Evolutionary conservation across 1,139 yeast species (phyloP), one percentile per base, ranked within the genome.

Genomic region (Taiozyma sp.): DNA sequence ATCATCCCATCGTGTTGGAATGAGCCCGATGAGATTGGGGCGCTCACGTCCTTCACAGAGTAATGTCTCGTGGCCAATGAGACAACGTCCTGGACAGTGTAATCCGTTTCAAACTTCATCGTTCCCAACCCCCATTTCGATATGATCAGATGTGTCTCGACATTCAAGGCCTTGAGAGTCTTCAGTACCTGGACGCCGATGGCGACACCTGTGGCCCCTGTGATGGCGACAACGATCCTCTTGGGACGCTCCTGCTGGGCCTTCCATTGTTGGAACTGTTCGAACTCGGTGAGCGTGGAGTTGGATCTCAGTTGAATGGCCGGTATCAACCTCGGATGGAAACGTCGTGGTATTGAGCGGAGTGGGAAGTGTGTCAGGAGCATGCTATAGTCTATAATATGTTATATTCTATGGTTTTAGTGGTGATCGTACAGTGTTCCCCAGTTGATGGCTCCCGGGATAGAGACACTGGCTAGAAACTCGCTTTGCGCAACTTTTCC

Each of bases 1-100:
- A 61, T 61, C 65, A 61, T 61, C 3, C 65, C 65, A 49, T 61
- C 64, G 41, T 59, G 63, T 22, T 53, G 58, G 44, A 60, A 60
- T 1, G 64, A 61, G 2, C 64, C 65, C n/a, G 62, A 57, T 4
- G 64, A 59, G 9, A 61, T 58, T 10, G 62, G 57, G 8, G 64
- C 64, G 9, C 58, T 51, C 12, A 59, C 62, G 46, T 61, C 63
- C 40, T 51, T 57, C 8, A 51, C 38, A 1, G 59, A 52, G 45
- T 61, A 60, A 6, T 51, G 48, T 8, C 51, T 47, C 2, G 57
- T 51, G 8, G 65, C 61, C 32, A 55, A 48, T 3, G 51, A 43
- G 3, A 43, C 50, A 7, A 61, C 49, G 16, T 61, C 56, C 23
- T 57, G 49, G 24, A 52, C 44, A 28, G 52, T 49, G 46, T 54